A percentile compares a stretch with the other conserved stretches of the same genome.
Conservation (phyloP, 805 yeast genomes). For the Metschnikowia noctiluminum region DNA sequence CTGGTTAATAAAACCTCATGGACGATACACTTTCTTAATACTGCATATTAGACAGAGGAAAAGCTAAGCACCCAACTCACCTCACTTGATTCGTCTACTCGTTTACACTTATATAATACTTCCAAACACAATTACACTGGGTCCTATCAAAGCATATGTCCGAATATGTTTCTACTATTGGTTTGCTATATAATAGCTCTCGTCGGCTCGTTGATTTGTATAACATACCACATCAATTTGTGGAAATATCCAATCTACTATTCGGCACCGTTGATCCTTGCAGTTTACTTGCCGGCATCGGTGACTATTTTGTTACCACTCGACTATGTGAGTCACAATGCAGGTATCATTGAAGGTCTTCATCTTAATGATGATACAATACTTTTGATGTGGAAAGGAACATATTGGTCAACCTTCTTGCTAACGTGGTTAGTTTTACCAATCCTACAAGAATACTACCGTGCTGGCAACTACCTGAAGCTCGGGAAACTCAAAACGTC, state of each 20-base stretch:
- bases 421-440: constrained; percentile 79
- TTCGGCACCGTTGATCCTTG: constrained; percentile 46
- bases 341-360: constrained; percentile 40
- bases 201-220: constrained; percentile 28
- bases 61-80: no score
- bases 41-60: no score
- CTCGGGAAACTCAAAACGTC: constrained; percentile 53
- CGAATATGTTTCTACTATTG: constrained; percentile 10
- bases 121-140: background rate
- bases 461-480: constrained; percentile 61
- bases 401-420: constrained; percentile 78
- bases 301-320: constrained; percentile 71
- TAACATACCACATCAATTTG: constrained; percentile 35
- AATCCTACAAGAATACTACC: constrained; percentile 65
- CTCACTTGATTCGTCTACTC: no score
- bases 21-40: no score
- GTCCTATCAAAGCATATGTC: background rate
- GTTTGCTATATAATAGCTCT: constrained; percentile 29
- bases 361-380: constrained; percentile 20
- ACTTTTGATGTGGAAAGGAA: constrained; percentile 63
- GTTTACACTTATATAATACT: no score
- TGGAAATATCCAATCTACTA: constrained; percentile 39
- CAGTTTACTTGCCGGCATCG: constrained; percentile 73
- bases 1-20: no score
- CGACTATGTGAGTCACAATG: constrained; percentile 60